Base-by-base conservation (phyloP, 441 rosid genomes). In the Codiaeum variegatum region DNA sequence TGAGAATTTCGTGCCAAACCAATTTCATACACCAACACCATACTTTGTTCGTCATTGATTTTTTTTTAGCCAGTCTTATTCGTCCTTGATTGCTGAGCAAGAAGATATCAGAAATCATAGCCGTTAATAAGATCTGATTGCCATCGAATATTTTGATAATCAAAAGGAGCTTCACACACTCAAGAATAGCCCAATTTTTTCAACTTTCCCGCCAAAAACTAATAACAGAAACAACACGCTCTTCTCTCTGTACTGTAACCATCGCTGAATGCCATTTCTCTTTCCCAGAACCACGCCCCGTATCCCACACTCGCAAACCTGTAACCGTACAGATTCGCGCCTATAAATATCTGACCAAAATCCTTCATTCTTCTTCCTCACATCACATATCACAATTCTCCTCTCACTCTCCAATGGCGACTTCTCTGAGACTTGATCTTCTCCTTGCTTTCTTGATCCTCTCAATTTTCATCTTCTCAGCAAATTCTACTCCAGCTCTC, bases 351-450 rank as follows among this genome's bases (percentile, higher is more conserved):
- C 60, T 6, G 2, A 23, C 8, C 10, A n/a, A 51, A 51, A n/a
- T n/a, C 5, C 10, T 8, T 52, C 58, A 7, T 29, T 55, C 29
- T 10, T 7, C n/a, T 5, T 55, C 60, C 4, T 9, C 29, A 10
- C 60, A 23, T 9, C 29, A 10, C 60, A 23, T 55, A 21, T 24
- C 60, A 51, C 0, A 51, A 2, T 51, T 5, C 44, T 21, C 60
- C 6, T 64, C 49, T 24, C 67, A 29, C 46, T 47, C 70, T n/a
- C 23, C 6, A 52, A 84, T 84, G 87, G 82, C 71, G 16, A 47
- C 12, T 42, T 79, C 81, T 71, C 70, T 65, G 31, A 64, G 19
- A 28, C 26, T 74, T 54, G 4, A 44, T 8, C n/a, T 71, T 65
- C 52, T 75, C 62, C 24, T 77, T 9, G 24, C 40, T 18, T 4